A percentile compares a stretch with the other conserved stretches of the same genome.
Evolutionary conservation across 2,329 filamentous ascomycete species (phyloP).

Genomic region (Neofusicoccum ribis): DNA sequence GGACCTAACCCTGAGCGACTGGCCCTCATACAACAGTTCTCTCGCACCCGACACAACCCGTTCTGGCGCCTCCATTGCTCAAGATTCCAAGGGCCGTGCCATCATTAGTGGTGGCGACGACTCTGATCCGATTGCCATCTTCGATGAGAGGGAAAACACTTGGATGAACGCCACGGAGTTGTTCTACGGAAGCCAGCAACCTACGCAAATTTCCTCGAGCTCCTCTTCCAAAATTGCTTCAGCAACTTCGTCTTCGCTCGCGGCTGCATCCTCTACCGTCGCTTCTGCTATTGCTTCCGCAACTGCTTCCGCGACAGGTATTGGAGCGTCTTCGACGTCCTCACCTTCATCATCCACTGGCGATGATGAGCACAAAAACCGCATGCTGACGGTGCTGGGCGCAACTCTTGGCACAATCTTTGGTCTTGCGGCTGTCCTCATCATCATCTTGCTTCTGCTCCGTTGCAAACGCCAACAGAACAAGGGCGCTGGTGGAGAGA

Average conservation of each 20-base stretch:
- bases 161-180: constrained; percentile 74
- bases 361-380: constrained; percentile 43
- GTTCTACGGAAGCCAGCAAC: constrained; percentile 47
- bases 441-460: constrained; percentile 69
- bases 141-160: constrained; percentile 70
- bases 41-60: constrained; percentile 67
- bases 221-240: constrained; percentile 23
- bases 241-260: constrained; percentile 29
- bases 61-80: constrained; percentile 70
- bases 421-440: constrained; percentile 69
- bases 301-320: constrained; percentile 21
- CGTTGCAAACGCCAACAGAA: constrained; percentile 61
- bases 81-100: constrained; percentile 64
- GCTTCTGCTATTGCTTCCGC: constrained; percentile 33
- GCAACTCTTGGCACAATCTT: constrained; percentile 81
- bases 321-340: constrained; percentile 24
- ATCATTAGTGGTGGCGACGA: constrained; percentile 73
- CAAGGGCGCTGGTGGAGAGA: constrained; percentile 61
- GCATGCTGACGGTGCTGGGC: constrained; percentile 67
- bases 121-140: constrained; percentile 70
- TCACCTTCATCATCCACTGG: constrained; percentile 21
- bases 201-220: constrained; percentile 24
- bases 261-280: constrained; percentile 32
- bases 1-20: constrained; percentile 61
- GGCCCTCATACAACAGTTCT: constrained; percentile 77